A percentile compares a stretch with the other conserved stretches of the same genome.
phyloP scores from a whole-genome alignment of 176 grass and related monocot species.

The Tillandsia leiboldiana region DNA sequence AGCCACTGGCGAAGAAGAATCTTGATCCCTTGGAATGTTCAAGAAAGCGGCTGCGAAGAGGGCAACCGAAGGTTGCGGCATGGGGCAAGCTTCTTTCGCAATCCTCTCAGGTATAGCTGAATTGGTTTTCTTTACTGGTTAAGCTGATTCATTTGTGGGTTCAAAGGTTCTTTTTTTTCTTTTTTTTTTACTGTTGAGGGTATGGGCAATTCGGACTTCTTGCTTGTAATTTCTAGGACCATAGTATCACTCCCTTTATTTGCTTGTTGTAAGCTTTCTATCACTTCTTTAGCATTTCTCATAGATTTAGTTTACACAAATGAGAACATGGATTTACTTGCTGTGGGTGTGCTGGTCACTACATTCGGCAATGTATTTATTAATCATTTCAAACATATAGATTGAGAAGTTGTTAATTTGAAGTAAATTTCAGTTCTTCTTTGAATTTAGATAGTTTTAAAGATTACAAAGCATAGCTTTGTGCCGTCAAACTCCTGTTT shows the following conservation, averaged over 20 bases:
- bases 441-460: too few relatives aligned
- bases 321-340: too few relatives aligned
- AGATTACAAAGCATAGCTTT: too few relatives aligned
- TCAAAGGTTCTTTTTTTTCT: too few relatives aligned
- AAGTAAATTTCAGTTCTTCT: too few relatives aligned
- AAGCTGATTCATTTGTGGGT: background rate
- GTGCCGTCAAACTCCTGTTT: too few relatives aligned
- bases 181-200: background rate
- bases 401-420: too few relatives aligned
- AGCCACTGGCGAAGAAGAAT: conserved; percentile 19
- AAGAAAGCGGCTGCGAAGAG: background rate
- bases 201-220: background rate
- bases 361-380: too few relatives aligned
- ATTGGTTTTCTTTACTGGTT: background rate
- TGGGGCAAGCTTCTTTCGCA: conserved; percentile 50
- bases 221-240: background rate
- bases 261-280: background rate
- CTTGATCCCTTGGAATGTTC: background rate
- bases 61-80: background rate
- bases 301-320: too few relatives aligned
- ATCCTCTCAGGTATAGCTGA: conserved; percentile 25
- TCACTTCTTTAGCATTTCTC: too few relatives aligned
- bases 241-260: background rate
- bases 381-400: too few relatives aligned
- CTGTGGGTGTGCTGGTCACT: too few relatives aligned